Conservation (phyloP, 352 stramenopile species). For the Pythium dissimile region DNA sequence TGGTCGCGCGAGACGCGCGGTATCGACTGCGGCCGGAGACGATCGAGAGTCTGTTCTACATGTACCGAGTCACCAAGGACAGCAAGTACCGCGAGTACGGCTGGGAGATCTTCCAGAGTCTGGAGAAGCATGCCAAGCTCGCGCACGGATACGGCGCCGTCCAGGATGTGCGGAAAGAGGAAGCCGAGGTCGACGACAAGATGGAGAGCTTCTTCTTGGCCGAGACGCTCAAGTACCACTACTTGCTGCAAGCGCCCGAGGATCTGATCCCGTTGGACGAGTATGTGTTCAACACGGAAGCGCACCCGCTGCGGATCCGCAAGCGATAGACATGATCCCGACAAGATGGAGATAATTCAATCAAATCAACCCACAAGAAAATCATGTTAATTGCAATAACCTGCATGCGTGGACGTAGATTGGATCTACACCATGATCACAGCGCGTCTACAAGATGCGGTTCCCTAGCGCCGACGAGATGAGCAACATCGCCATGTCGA, state of each 20-base stretch:
- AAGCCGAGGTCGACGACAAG: constrained; percentile 82
- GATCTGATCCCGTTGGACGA: constrained; percentile 89
- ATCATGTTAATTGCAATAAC: too few species aligned
- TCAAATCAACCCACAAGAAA: too few species aligned
- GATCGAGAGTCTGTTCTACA: constrained; percentile 95
- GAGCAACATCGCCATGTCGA: constrained; percentile 92
- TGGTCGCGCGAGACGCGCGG: constrained; percentile 59
- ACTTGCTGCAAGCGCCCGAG: constrained; percentile 89
- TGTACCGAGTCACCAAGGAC: constrained; percentile 95
- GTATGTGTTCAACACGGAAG: constrained; percentile 96
- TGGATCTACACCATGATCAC: too few species aligned
- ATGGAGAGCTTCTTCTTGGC: constrained; percentile 99
- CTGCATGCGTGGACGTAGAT: too few species aligned
- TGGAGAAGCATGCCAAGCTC: constrained; percentile 92
- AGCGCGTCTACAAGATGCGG: constrained; percentile 74
- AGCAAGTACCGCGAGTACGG: constrained; percentile 93
- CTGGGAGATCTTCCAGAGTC: constrained; percentile 93
- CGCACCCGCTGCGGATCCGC: constrained; percentile 86
- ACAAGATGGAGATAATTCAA: too few species aligned
- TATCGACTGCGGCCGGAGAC: constrained; percentile 96
- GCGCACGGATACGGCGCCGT: constrained; percentile 85
- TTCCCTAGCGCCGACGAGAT: constrained; percentile 93
- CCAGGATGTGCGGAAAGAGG: constrained; percentile 43
- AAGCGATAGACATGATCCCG: constrained; percentile 1
- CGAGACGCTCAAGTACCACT: constrained; percentile 99